Evolutionary conservation across 495 filamentous ascomycete genomes (phyloP).

Genomic region (Umbilicaria muhlenbergii): DNA sequence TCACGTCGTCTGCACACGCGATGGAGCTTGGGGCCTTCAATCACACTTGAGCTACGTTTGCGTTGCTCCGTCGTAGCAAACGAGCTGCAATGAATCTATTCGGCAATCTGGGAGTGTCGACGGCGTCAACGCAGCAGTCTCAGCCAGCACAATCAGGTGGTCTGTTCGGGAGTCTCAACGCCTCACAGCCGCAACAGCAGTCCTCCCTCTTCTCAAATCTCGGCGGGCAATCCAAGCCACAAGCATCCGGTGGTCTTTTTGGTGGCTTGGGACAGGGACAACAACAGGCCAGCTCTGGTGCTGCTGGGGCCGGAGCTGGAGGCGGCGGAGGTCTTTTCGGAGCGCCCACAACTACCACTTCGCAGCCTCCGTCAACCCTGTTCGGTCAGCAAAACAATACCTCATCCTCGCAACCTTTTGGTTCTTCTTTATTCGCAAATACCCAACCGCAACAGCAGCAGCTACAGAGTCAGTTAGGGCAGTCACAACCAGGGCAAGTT

Average conservation of each 20-base stretch:
- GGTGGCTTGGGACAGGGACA: not conserved
- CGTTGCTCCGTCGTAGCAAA: too few species aligned
- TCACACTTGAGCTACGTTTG: too few species aligned
- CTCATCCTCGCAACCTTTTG: conserved; percentile 8
- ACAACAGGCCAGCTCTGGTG: too few species aligned
- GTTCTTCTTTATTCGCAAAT: conserved; percentile 9
- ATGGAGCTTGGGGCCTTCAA: too few species aligned
- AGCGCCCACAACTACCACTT: conserved; percentile 9
- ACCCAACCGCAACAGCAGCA: conserved; percentile 1
- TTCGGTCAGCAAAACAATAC: conserved; percentile 23
- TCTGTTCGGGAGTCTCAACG: not conserved
- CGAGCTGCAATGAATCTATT: not conserved
- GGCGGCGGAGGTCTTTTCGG: conserved; percentile 16
- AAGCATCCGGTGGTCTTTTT: not conserved
- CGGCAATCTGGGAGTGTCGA: conserved; percentile 6
- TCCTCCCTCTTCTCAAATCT: not conserved
- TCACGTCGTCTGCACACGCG: too few species aligned
- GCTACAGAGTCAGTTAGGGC: conserved; percentile 16
- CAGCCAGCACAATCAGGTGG: not conserved
- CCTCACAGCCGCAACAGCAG: conserved; percentile 1
- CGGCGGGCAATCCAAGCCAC: not conserved
- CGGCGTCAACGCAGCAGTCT: conserved; percentile 4
- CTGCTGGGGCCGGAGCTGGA: too few species aligned
- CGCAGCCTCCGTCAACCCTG: conserved; percentile 15
- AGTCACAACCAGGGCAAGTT: conserved; percentile 21